These are phyloP conservation scores for Ophiosphaerella korrae DNA, from an alignment of 2,329 filamentous ascomycete genomes.

Conservation along the genomic window DNA sequence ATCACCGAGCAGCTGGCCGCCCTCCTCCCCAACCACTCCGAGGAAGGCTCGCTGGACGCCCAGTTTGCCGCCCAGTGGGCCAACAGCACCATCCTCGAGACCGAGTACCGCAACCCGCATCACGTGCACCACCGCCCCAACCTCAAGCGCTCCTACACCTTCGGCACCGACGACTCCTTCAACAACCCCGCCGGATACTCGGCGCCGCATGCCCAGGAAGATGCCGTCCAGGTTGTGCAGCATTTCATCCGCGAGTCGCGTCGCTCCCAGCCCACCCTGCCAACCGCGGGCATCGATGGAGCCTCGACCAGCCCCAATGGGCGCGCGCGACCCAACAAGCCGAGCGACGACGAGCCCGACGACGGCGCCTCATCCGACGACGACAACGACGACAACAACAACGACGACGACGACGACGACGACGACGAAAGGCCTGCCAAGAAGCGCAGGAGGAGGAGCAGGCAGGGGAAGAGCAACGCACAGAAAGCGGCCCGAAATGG, in stretches of 20 bases:
- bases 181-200: constrained; percentile 36
- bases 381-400: constrained; percentile 30
- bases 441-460: constrained; percentile 31
- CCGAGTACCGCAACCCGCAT: constrained; percentile 22
- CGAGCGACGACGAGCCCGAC: constrained; percentile 28
- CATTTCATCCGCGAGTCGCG: constrained; percentile 32
- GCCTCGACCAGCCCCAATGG: constrained; percentile 14
- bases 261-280: constrained; percentile 24
- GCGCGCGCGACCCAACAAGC: constrained; percentile 3
- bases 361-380: constrained; percentile 30
- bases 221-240: constrained; percentile 28
- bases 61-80: constrained; percentile 36
- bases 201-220: constrained; percentile 25
- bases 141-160: constrained; percentile 41
- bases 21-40: constrained; percentile 34
- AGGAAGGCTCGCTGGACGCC: constrained; percentile 35
- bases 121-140: constrained; percentile 22
- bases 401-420: constrained; percentile 28
- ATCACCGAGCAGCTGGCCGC: constrained; percentile 38
- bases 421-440: constrained; percentile 26
- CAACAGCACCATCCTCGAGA: constrained; percentile 21
- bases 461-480: constrained; percentile 11
- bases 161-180: constrained; percentile 45
- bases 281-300: constrained; percentile 8
- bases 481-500: constrained; percentile 25